A percentile compares a stretch with the other conserved stretches of the same genome.
Conservation (phyloP, 768 basidiomycete species). For the Ramaria rubella region DNA sequence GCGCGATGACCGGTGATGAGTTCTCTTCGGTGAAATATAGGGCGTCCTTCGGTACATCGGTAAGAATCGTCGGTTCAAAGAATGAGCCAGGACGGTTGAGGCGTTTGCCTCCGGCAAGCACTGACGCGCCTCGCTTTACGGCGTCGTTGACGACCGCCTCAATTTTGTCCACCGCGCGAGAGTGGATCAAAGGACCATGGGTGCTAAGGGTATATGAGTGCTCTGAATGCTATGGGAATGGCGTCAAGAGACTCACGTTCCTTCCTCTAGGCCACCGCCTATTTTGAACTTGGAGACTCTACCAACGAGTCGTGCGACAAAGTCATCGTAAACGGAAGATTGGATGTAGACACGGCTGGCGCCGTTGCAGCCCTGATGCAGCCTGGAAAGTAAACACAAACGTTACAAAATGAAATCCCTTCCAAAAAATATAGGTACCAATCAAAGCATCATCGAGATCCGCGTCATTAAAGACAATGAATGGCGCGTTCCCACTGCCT, state of each 20-base stretch:
- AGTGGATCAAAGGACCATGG: conserved; percentile 92
- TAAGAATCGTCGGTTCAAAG: conserved; percentile 83
- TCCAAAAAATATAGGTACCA: no score
- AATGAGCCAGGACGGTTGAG: conserved; percentile 86
- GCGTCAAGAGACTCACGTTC: no score
- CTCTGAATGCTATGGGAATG: background rate
- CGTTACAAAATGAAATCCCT: conserved; percentile 29
- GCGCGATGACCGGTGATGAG: no score
- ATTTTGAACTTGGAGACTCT: conserved; percentile 85
- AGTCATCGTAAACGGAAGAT: no score
- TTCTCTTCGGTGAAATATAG: no score
- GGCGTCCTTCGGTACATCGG: no score
- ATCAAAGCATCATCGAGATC: no score
- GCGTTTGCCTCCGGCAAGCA: no score
- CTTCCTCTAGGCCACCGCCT: conserved; percentile 77
- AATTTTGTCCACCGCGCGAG: conserved; percentile 82
- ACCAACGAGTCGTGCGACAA: no score
- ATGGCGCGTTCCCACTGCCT: no score
- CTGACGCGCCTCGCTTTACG: no score
- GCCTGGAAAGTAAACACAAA: conserved; percentile 6
- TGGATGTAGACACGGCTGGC: conserved; percentile 93
- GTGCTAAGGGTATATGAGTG: conserved; percentile 43
- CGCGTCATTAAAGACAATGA: no score
- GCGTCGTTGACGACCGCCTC: conserved; percentile 84
- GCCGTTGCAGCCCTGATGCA: conserved; percentile 75